These are phyloP conservation scores for Chaetomium globosum DNA, from an alignment of 2,329 filamentous ascomycete species.

Conservation along the genomic window DNA sequence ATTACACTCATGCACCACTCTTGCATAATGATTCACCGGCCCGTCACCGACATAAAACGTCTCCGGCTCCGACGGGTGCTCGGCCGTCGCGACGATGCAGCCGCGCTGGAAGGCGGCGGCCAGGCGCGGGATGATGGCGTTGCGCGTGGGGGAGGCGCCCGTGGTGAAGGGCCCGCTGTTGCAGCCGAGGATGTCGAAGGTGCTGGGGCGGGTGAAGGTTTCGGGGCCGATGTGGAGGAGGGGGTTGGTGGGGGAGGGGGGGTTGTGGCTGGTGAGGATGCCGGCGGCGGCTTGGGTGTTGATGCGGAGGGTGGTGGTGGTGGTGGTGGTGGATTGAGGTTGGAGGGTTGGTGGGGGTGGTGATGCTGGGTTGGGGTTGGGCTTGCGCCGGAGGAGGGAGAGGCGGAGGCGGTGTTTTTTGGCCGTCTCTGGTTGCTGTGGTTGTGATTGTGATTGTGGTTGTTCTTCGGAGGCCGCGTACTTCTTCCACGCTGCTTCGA, in stretches of 20 bases:
- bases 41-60: slow-evolving; percentile 45
- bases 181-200: slow-evolving; percentile 67
- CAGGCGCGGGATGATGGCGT: slow-evolving; percentile 52
- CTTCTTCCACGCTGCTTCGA: slow-evolving; percentile 49
- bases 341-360: not conserved
- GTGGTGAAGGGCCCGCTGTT: slow-evolving; percentile 63
- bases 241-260: slow-evolving; percentile 44
- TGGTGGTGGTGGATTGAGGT: not conserved
- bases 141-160: slow-evolving; percentile 45
- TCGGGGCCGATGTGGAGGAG: slow-evolving; percentile 46
- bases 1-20: slow-evolving; percentile 58
- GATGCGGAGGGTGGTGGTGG: slow-evolving; percentile 50
- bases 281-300: slow-evolving; percentile 67
- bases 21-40: slow-evolving; percentile 60
- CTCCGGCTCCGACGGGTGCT: slow-evolving; percentile 42
- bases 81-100: slow-evolving; percentile 53
- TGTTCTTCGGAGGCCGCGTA: slow-evolving; percentile 36
- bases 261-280: slow-evolving; percentile 54
- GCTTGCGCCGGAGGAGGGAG: slow-evolving; percentile 2
- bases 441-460: not conserved
- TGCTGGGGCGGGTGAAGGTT: slow-evolving; percentile 58
- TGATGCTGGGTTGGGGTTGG: not conserved
- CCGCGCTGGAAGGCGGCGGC: slow-evolving; percentile 58
- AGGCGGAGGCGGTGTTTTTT: not conserved
- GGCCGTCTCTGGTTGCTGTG: not conserved